Evolutionary conservation across 345 rosid genomes (phyloP).

Genomic region (Lumnitzera littorea): DNA sequence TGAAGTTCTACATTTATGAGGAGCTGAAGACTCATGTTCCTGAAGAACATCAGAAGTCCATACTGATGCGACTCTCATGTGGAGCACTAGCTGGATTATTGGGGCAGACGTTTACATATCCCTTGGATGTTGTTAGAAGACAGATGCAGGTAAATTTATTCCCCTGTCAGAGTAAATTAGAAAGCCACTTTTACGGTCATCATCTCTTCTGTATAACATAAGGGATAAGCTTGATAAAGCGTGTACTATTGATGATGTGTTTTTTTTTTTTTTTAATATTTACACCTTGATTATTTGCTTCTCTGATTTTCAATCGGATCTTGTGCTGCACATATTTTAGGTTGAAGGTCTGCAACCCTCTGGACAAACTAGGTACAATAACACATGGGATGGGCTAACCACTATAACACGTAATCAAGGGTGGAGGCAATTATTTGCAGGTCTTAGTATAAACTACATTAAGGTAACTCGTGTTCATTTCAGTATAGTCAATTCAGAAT

Average conservation of each 20-base stretch:
- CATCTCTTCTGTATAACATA: too few species aligned
- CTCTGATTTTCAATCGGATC: neutral
- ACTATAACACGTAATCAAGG: constrained; percentile 71
- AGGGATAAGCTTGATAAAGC: too few species aligned
- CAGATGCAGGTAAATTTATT: constrained; percentile 80
- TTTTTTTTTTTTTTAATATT: too few species aligned
- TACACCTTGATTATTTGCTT: neutral
- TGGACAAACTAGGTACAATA: constrained; percentile 49
- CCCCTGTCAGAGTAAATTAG: too few species aligned
- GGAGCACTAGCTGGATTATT: constrained; percentile 94
- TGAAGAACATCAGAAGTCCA: constrained; percentile 84
- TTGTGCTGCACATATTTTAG: constrained; percentile 28
- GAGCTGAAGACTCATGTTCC: constrained; percentile 88
- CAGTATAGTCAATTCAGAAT: too few species aligned
- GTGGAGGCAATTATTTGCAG: constrained; percentile 93
- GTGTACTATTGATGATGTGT: too few species aligned
- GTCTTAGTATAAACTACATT: constrained; percentile 86
- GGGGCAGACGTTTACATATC: constrained; percentile 94
- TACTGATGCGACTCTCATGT: constrained; percentile 81
- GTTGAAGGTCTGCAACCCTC: constrained; percentile 65
- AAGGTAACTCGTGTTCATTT: constrained; percentile 38
- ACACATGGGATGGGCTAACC: constrained; percentile 64
- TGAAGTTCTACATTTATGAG: constrained; percentile 90
- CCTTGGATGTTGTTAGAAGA: constrained; percentile 92
- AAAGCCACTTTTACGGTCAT: too few species aligned